Conservation (phyloP, 306 rosid species). For the Cicer pinnatifidum region DNA sequence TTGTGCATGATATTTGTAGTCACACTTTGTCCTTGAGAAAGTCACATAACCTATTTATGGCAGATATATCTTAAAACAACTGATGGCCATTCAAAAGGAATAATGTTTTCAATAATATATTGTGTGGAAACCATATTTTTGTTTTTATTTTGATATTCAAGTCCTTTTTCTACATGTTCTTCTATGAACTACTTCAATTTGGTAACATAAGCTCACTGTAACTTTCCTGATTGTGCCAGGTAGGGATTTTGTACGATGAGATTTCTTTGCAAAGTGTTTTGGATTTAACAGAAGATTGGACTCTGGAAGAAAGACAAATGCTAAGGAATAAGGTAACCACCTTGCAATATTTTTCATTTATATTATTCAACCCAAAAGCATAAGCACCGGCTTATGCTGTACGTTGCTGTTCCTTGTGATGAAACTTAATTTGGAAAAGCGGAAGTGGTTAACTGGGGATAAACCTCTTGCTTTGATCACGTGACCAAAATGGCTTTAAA, state of each 20-base stretch:
- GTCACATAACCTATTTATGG: constrained; percentile 9
- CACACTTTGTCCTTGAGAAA: constrained; percentile 29
- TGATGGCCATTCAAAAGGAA: constrained; percentile 18
- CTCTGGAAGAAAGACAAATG: constrained; percentile 84
- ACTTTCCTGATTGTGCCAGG: constrained; percentile 64
- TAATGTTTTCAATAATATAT: constrained; percentile 26
- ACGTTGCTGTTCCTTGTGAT: no score
- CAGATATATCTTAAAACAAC: constrained; percentile 24
- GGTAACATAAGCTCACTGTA: constrained; percentile 39
- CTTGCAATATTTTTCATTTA: constrained; percentile 37
- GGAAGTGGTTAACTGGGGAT: neutral
- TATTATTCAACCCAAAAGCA: constrained; percentile 26
- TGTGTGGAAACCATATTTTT: constrained; percentile 12
- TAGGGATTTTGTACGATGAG: constrained; percentile 87
- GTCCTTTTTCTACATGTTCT: constrained; percentile 26
- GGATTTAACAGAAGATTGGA: constrained; percentile 94
- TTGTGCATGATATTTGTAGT: constrained; percentile 38
- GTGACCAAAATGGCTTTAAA: constrained; percentile 25
- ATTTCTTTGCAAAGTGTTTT: constrained; percentile 75
- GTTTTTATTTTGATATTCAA: constrained; percentile 21
- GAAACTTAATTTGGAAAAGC: no score
- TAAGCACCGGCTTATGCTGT: neutral
- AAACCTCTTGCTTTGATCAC: constrained; percentile 16
- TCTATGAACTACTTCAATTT: constrained; percentile 30
- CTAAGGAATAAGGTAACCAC: constrained; percentile 81